Conservation (phyloP, 257 asterid species). For the Rehmannia glutinosa region DNA sequence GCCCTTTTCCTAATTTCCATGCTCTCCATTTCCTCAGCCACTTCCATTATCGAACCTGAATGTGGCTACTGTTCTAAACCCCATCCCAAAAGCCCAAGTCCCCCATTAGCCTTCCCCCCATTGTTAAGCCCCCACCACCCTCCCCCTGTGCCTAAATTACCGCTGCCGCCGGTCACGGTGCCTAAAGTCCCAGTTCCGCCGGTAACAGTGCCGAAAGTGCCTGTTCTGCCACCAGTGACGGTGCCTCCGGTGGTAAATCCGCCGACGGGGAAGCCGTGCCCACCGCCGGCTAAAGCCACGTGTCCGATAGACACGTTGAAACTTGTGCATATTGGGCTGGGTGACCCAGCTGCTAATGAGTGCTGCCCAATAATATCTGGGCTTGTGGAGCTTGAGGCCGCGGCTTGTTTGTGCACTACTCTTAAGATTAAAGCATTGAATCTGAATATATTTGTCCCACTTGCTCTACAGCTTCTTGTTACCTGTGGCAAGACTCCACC, state of each 20-base stretch:
- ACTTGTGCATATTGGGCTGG: slow-evolving; percentile 69
- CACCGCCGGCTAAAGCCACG: slow-evolving; percentile 18
- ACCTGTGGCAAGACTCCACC: slow-evolving; percentile 85
- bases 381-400: no score
- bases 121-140: no score
- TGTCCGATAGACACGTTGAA: slow-evolving; percentile 76
- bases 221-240: slow-evolving; percentile 7
- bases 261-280: slow-evolving; percentile 13
- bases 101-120: slow-evolving; percentile 21
- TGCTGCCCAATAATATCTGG: no score
- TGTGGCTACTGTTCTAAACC: slow-evolving; percentile 49
- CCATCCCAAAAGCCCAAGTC: slow-evolving; percentile 28
- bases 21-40: slow-evolving; percentile 40
- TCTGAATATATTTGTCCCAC: slow-evolving; percentile 59
- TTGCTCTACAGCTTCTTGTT: slow-evolving; percentile 74
- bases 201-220: no score
- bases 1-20: slow-evolving; percentile 38
- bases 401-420: no score
- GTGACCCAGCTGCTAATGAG: slow-evolving; percentile 61
- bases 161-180: slow-evolving; percentile 15
- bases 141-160: neutral
- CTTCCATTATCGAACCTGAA: slow-evolving; percentile 36
- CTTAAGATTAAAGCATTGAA: slow-evolving; percentile 59
- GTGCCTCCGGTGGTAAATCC: slow-evolving; percentile 23
- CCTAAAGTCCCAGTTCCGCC: slow-evolving; percentile 22